Conservation (phyloP, 495 filamentous ascomycete species). For the Penicillium daleae region DNA sequence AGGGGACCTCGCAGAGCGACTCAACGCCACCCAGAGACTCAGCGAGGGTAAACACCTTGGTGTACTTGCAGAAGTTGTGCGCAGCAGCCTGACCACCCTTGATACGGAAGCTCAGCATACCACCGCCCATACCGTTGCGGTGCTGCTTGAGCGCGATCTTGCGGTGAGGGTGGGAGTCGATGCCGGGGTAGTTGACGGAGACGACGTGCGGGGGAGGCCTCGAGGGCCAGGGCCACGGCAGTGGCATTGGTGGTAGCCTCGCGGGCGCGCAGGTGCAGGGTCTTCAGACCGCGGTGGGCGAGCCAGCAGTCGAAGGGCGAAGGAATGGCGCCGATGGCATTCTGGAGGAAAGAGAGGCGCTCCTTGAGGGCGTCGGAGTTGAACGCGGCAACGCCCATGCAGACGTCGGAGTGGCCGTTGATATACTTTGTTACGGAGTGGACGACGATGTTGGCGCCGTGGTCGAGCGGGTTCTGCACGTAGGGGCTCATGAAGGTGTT, state of each 20-base stretch:
- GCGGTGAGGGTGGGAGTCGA: constrained; percentile 83
- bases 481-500: constrained; percentile 98
- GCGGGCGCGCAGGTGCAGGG: constrained; percentile 86
- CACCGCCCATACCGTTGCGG: constrained; percentile 91
- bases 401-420: constrained; percentile 96
- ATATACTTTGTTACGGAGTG: constrained; percentile 99
- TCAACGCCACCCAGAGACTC: constrained; percentile 95
- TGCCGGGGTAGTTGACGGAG: constrained; percentile 92
- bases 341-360: constrained; percentile 87
- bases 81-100: constrained; percentile 85
- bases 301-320: constrained; percentile 98
- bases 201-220: constrained; percentile 80
- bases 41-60: constrained; percentile 88
- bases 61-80: constrained; percentile 87
- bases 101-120: constrained; percentile 97
- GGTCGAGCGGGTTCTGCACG: constrained; percentile 91
- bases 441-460: constrained; percentile 97
- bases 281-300: constrained; percentile 97
- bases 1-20: constrained; percentile 86
- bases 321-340: constrained; percentile 94
- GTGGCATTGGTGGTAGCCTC: constrained; percentile 84
- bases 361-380: constrained; percentile 78
- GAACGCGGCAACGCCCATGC: constrained; percentile 98
- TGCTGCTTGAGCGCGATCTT: constrained; percentile 87
- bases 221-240: constrained; percentile 74